Evolutionary conservation across 225 moss, liverwort and hornwort genomes (phyloP), one percentile per base, ranked within the genome.

Genomic region (Sphagnum tenellum): DNA sequence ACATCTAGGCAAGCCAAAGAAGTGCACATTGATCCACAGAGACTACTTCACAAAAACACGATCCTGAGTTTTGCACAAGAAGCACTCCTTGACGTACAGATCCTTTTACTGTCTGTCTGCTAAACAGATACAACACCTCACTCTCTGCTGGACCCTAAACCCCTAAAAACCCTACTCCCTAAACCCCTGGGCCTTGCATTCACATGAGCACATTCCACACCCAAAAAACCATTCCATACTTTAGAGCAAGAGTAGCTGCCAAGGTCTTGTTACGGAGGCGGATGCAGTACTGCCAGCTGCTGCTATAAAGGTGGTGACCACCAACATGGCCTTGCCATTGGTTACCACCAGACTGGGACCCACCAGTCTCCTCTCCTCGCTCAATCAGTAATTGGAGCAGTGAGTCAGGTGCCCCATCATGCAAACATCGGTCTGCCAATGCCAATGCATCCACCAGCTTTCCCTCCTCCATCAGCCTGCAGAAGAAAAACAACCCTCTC

Each of bases 261-360:
- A 99, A 64, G 59, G 69, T 82, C 76, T 93, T 93, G 74, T 93
- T 77, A 66, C 90, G 89, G 61, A 99, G 89, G 59, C 98, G 93
- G 63, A 99, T 86, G 72, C 98, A 99, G 71, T 90, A 93, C 66
- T 99, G 93, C 98, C 98, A 99, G 81, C 90, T 99, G 77, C 78
- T 93, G 70, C 85, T 89, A 62, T 75, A 81, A 14, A 82, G 85
- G 68, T 87, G 83, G 60, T 72, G 81, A 64, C 76, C 80, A 64
- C 76, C 80, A 65, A 72, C 85, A 50, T 75, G 89, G 65, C 80
- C 78, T 67, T 93, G 93, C 90, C 90, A 88, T 63, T 79, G 85
- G 4, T 68, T 75, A 67, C 70, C 76, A 69, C 70, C 76, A 69
- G 78, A 76, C 46, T 87, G 81, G 63, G 84, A 74, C 65, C 71